A percentile compares a stretch with the other conserved stretches of the same genome.
These are phyloP conservation scores for Sugiyamaella paludigena DNA, from an alignment of 1,139 yeast species.

Conservation along the genomic window DNA sequence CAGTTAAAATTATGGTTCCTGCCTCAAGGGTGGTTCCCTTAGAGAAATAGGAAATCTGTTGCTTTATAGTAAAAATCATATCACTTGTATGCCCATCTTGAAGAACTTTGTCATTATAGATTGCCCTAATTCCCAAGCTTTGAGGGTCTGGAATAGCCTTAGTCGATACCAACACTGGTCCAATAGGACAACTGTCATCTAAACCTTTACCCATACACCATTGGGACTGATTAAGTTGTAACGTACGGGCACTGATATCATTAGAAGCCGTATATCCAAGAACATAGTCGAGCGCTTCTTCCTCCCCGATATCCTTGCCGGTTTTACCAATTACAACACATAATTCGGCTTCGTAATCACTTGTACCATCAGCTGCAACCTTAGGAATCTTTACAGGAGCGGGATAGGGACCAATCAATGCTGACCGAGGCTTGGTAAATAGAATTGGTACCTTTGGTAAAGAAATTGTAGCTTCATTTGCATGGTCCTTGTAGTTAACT, in stretches of 20 bases:
- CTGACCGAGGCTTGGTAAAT: conserved; percentile 13
- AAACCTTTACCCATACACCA: conserved; percentile 52
- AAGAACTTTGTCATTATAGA: conserved; percentile 45
- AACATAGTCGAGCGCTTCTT: conserved; percentile 47
- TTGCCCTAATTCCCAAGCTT: conserved; percentile 39
- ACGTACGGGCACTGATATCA: conserved; percentile 52
- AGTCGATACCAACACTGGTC: conserved; percentile 49
- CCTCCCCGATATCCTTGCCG: conserved; percentile 44
- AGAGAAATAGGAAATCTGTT: conserved; percentile 11
- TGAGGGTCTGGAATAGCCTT: conserved; percentile 36
- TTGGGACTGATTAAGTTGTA: conserved; percentile 45
- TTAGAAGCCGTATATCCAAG: conserved; percentile 54
- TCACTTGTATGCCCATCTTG: conserved; percentile 48
- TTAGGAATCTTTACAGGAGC: conserved; percentile 13
- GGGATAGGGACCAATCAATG: conserved; percentile 13
- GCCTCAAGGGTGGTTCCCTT: conserved; percentile 17
- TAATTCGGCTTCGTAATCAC: conserved; percentile 54
- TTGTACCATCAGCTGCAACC: conserved; percentile 10
- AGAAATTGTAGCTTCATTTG: conserved; percentile 15
- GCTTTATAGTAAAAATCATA: conserved; percentile 41
- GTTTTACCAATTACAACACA: conserved; percentile 51
- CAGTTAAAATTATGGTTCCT: conserved; percentile 17
- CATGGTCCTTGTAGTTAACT: conserved; percentile 16
- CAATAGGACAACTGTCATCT: conserved; percentile 55
- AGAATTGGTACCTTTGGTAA: conserved; percentile 17